A percentile compares a stretch with the other conserved stretches of the same genome.
Conservation (phyloP, 345 rosid species). For the Anacardium occidentale region DNA sequence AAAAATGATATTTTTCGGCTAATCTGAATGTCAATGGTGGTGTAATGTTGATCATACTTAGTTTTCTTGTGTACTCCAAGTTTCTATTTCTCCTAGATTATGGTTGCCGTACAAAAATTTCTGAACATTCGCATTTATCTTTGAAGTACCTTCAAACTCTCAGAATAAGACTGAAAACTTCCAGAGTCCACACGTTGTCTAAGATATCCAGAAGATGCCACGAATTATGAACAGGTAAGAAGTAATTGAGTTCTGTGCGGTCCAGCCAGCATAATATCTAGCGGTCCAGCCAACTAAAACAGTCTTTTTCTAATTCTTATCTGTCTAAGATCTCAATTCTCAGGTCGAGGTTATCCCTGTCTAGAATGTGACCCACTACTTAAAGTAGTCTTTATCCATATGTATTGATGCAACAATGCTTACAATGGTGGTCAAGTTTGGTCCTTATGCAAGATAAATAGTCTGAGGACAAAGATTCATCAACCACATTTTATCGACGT, state of each 20-base stretch:
- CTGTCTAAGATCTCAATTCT: not conserved
- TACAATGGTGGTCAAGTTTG: no score
- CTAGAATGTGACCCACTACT: constrained; percentile 24
- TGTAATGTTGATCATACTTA: no score
- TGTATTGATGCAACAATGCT: constrained; percentile 21
- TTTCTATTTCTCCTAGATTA: no score
- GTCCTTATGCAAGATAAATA: no score
- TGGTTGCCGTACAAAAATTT: no score
- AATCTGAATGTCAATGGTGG: no score
- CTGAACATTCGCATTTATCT: no score
- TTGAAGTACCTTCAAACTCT: no score
- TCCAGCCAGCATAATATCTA: constrained; percentile 17
- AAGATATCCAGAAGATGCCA: constrained; percentile 9
- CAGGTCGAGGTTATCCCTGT: no score
- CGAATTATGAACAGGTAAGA: constrained; percentile 3
- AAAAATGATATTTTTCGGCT: no score
- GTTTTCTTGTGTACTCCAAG: no score
- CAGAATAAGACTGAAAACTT: constrained; percentile 10
- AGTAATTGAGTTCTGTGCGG: constrained; percentile 14
- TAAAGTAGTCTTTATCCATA: constrained; percentile 24
- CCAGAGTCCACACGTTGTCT: not conserved
- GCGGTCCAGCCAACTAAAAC: constrained; percentile 1
- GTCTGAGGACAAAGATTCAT: no score
- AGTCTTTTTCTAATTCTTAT: constrained; percentile 14
- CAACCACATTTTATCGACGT: not conserved